Conservation (phyloP, 345 rosid genomes). For the Gossypium bickii region DNA sequence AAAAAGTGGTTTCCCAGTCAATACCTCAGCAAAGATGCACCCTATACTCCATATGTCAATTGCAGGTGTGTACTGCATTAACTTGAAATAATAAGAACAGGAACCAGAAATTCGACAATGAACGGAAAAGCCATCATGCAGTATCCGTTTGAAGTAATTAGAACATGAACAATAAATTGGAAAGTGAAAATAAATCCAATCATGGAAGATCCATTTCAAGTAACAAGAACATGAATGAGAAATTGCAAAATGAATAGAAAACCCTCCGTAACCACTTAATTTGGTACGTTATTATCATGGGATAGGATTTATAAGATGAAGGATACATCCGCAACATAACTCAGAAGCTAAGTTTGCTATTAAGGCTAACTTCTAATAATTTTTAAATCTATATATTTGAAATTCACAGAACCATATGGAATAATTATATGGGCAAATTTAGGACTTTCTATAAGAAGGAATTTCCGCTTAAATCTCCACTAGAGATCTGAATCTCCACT, state of each 20-base stretch:
- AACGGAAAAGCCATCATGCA: too few species aligned
- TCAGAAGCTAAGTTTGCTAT: neutral
- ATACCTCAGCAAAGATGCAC: conserved; percentile 90
- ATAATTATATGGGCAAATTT: neutral
- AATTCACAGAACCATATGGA: neutral
- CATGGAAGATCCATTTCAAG: too few species aligned
- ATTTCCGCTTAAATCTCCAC: too few species aligned
- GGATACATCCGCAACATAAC: neutral
- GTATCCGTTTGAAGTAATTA: too few species aligned
- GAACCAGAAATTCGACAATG: neutral
- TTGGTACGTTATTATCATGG: neutral
- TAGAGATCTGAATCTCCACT: too few species aligned
- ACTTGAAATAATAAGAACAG: conserved; percentile 2
- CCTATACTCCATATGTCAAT: conserved; percentile 98
- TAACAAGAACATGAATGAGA: too few species aligned
- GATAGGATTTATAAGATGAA: neutral
- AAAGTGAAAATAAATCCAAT: too few species aligned
- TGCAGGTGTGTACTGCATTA: conserved; percentile 87
- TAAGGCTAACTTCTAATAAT: neutral
- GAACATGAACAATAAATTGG: too few species aligned
- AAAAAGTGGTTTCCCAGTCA: conserved; percentile 81
- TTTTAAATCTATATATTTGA: neutral
- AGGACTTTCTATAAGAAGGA: neutral
- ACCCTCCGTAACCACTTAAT: neutral
- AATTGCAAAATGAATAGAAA: neutral